Conservation (phyloP, 805 yeast genomes). For the Starmerella bombicola region DNA sequence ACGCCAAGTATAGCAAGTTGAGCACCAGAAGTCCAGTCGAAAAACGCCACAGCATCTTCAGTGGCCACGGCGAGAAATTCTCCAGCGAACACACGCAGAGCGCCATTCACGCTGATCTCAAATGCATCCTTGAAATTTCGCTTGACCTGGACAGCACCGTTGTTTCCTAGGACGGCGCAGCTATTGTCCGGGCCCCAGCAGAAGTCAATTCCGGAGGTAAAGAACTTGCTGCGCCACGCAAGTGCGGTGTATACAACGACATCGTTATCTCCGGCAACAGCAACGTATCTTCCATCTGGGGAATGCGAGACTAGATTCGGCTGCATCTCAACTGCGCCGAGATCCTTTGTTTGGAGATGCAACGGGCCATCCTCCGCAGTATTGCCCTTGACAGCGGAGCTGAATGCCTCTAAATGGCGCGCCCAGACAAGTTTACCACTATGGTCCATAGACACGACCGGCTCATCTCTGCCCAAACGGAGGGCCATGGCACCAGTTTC, state of each 20-base stretch:
- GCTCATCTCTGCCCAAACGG: slow-evolving; percentile 87
- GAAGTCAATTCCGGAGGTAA: slow-evolving; percentile 80
- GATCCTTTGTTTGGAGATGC: slow-evolving; percentile 69
- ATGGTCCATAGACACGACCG: slow-evolving; percentile 83
- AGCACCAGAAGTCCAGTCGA: slow-evolving; percentile 83
- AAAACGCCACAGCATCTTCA: slow-evolving; percentile 74
- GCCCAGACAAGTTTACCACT: slow-evolving; percentile 87
- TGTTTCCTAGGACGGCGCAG: slow-evolving; percentile 69
- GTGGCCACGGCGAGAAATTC: slow-evolving; percentile 66
- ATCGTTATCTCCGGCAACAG: slow-evolving; percentile 97
- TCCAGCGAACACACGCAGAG: slow-evolving; percentile 79
- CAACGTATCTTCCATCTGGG: slow-evolving; percentile 93
- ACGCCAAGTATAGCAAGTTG: slow-evolving; percentile 84
- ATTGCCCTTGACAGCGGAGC: slow-evolving; percentile 44
- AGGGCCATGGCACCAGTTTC: slow-evolving; percentile 88
- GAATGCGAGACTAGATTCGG: slow-evolving; percentile 82
- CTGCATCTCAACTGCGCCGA: slow-evolving; percentile 88
- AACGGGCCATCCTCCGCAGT: slow-evolving; percentile 37
- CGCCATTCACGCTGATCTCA: slow-evolving; percentile 48
- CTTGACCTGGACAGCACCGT: slow-evolving; percentile 52
- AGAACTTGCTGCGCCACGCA: slow-evolving; percentile 95
- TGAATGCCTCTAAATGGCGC: slow-evolving; percentile 78
- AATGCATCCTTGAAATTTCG: slow-evolving; percentile 63
- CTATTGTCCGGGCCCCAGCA: slow-evolving; percentile 89
- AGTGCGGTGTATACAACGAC: slow-evolving; percentile 89